Evolutionary conservation across 176 grass and related monocot genomes (phyloP).

Genomic region (Eleusine indica): DNA sequence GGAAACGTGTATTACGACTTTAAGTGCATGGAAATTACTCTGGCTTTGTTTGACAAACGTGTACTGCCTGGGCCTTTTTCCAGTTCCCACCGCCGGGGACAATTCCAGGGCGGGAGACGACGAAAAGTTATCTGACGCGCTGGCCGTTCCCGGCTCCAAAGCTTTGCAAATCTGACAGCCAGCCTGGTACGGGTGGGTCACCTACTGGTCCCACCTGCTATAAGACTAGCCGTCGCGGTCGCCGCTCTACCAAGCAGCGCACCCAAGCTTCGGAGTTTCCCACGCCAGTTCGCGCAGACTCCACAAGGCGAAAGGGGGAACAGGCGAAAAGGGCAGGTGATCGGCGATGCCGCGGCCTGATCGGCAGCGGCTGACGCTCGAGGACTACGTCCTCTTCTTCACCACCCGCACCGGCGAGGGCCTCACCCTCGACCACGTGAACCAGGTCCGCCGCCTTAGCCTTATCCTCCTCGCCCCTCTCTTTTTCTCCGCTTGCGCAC

Average conservation of each 20-base stretch:
- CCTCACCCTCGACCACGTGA: conserved; percentile 51
- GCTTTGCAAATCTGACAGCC: background rate
- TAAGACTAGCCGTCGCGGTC: background rate
- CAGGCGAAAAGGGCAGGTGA: background rate
- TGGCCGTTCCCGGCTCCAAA: too few relatives aligned
- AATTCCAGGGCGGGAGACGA: background rate
- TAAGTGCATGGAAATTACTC: too few relatives aligned
- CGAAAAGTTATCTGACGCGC: background rate
- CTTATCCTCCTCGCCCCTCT: background rate
- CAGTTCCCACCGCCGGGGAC: too few relatives aligned
- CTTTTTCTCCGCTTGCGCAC: background rate
- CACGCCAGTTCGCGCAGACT: background rate
- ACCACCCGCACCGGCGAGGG: conserved; percentile 35
- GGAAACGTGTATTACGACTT: too few relatives aligned
- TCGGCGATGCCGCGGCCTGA: conserved; percentile 25
- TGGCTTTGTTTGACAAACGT: too few relatives aligned
- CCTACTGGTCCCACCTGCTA: background rate
- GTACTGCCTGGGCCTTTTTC: too few relatives aligned
- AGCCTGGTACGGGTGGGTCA: background rate
- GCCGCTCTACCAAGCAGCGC: background rate
- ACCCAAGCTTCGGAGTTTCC: background rate
- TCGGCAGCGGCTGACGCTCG: conserved; percentile 55
- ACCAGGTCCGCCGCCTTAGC: conserved; percentile 35
- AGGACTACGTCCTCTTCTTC: conserved; percentile 79
- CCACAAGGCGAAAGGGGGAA: background rate